Evolutionary conservation across 1,284 basidiomycete species (phyloP), one percentile per base, ranked within the genome.

Genomic region (Cystobasidium sp.): DNA sequence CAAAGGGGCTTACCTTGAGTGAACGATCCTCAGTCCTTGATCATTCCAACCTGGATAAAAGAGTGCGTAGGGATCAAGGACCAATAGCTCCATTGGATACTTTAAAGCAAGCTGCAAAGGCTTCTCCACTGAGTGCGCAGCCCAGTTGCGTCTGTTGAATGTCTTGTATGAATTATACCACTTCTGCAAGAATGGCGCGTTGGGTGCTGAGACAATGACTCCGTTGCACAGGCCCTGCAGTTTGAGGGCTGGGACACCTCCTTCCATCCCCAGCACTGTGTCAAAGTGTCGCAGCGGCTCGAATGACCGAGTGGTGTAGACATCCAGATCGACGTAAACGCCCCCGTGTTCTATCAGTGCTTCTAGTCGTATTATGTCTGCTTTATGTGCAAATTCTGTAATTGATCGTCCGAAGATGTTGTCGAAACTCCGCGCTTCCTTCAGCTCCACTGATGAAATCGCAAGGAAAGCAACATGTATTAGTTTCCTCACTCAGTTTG

Each of bases 261-360:
- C 80, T 76, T 85, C 84, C 82, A 85, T 83, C 1, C 82, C 84
- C 66, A 86, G 77, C 2, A 85, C 85, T 0, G 81, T 82, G 0
- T 82, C 81, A 65, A 79, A 81, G 56, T 63, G 43, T 18, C 58
- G 31, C 20, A 61, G 14, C 31, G 58, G 66, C 20, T 31, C 43
- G 16, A 75, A 58, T 46, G 74, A 75, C 12, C 62, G 59, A 44
- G 43, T 61, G 10, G 67, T 68, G 49, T 61, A 75, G 31, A 76
- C 78, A 65, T 86, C 85, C n/a, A 84, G 83, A 74, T 86, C 85
- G 18, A 85, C 80, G 75, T 85, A 85, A 24, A 85, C 83, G 9
- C 85, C 85, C 4, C 85, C 85, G 75, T 73, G 84, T 71, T 73
- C 82, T 74, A 72, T 82, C 65, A 59, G 82, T 64, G 81, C 81